A percentile compares a stretch with the other conserved stretches of the same genome.
Evolutionary conservation across 2,329 filamentous ascomycete genomes (phyloP).

Genomic region (Rhinocladiella similis): DNA sequence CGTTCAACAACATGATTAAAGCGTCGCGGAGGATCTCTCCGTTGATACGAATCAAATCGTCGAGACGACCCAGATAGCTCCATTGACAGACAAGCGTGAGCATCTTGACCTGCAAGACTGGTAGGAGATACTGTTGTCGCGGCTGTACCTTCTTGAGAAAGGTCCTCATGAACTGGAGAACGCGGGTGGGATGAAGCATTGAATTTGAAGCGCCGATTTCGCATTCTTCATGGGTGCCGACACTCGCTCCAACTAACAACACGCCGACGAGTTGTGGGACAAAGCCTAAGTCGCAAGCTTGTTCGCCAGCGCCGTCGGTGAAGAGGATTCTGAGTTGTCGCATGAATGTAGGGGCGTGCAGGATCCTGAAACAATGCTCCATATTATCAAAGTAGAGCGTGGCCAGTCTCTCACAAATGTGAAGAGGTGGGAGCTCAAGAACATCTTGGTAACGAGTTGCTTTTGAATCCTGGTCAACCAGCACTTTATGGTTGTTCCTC

Average conservation of each 20-base stretch:
- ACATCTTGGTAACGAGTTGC: not conserved
- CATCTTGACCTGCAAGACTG: slow-evolving; percentile 24
- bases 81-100: slow-evolving; percentile 23
- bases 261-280: slow-evolving; percentile 26
- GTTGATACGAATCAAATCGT: slow-evolving; percentile 22
- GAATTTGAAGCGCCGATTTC: slow-evolving; percentile 13
- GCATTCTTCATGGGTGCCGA: slow-evolving; percentile 26
- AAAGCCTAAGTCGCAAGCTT: slow-evolving; percentile 20
- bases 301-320: slow-evolving; percentile 13
- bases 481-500: slow-evolving; percentile 7
- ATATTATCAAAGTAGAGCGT: slow-evolving; percentile 29
- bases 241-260: slow-evolving; percentile 17
- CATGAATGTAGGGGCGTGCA: slow-evolving; percentile 22
- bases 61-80: slow-evolving; percentile 15
- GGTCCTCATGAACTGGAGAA: slow-evolving; percentile 19
- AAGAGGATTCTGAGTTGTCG: slow-evolving; percentile 21
- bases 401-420: slow-evolving; percentile 19
- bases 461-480: not conserved
- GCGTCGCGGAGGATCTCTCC: slow-evolving; percentile 26
- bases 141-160: slow-evolving; percentile 11
- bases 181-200: slow-evolving; percentile 11
- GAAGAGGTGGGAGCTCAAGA: slow-evolving; percentile 17
- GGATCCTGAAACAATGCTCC: slow-evolving; percentile 29
- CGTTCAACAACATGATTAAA: slow-evolving; percentile 24
- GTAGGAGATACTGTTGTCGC: slow-evolving; percentile 19